Evolutionary conservation across 208 protist species (phyloP).

Genomic region (Leptomonas pyrrhocoris): DNA sequence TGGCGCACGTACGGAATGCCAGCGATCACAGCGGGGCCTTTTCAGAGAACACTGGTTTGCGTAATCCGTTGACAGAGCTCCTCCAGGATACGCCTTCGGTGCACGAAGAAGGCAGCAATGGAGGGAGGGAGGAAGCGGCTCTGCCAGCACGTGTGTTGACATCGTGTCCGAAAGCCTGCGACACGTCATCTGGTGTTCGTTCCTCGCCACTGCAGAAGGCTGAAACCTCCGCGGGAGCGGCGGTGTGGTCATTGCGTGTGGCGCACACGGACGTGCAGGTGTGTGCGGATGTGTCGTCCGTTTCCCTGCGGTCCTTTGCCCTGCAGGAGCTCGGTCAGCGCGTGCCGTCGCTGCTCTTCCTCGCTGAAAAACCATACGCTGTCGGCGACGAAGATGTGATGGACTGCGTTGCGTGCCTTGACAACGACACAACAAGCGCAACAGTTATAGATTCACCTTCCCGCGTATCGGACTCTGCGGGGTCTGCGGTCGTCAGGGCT

Average conservation of each 20-base stretch:
- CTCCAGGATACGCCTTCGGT: no score
- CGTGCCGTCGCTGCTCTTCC: constrained; percentile 17
- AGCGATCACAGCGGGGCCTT: no score
- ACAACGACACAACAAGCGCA: not conserved
- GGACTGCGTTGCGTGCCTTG: not conserved
- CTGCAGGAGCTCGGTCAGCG: constrained; percentile 19
- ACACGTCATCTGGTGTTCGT: no score
- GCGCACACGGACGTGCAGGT: constrained; percentile 1
- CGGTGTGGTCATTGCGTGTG: not conserved
- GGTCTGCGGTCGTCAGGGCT: not conserved
- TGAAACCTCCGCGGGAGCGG: not conserved
- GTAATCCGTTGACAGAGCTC: no score
- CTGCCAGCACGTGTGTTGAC: no score
- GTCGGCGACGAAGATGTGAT: not conserved
- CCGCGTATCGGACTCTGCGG: not conserved
- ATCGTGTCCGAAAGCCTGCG: no score
- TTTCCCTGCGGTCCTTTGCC: constrained; percentile 10
- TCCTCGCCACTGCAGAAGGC: not conserved
- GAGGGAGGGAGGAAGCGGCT: no score
- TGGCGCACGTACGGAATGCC: no score
- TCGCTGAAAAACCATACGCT: constrained; percentile 19
- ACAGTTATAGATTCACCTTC: not conserved
- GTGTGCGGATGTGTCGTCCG: constrained; percentile 9
- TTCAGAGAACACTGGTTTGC: no score
- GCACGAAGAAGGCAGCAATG: no score